Evolutionary conservation across 345 rosid species (phyloP), one percentile per base, ranked within the genome.

Genomic region (Salix udensis): DNA sequence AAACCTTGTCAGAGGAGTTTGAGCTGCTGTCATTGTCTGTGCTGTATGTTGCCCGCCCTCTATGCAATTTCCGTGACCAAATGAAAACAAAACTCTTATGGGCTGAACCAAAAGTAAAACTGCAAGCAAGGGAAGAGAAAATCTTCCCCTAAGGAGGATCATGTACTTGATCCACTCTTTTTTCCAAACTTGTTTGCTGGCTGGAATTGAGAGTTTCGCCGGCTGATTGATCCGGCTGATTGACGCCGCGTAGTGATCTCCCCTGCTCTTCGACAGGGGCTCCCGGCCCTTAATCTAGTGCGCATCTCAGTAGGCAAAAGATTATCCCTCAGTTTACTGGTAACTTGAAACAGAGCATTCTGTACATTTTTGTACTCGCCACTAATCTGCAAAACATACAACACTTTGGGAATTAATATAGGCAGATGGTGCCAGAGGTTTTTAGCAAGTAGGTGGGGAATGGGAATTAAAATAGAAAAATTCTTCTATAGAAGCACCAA

Each of bases 351-450:
- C 26, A 88, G 70, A 53, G 85, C 86, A 75, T 84, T 81, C 68
- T 83, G 85, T 70, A 86, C 89, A 39, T 68, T 76, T 76, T 62
- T 72, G 83, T 83, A 82, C 58, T 74, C 82, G 5, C 91, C 91
- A 28, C 71, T 76, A 26, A 88, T 86, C 91, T 88, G 85, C 74
- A 78, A 79, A 75, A 74, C n/a, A 26, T 31, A 60, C 50, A 37
- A 69, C 19, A 39, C 1, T 68, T 67, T 77, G 31, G 52, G n/a
- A 40, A 46, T 26, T 42, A 62, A 62, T 34, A 36, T 40, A 40
- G 61, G 26, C 26, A 78, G 67, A 58, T 74, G 31, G 67, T 67
- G 42, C 10, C 79, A 77, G 60, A 74, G 74, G 19, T 80, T 40
- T 36, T 31, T 48, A 72, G 34, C 31, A 12, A 21, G 44, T 4